Percentiles rank a stretch among this genome's conserved stretches.
These are phyloP conservation scores for Blepharisma japonicum DNA, from an alignment of 73 alveolate genomes.

Conservation along the genomic window DNA sequence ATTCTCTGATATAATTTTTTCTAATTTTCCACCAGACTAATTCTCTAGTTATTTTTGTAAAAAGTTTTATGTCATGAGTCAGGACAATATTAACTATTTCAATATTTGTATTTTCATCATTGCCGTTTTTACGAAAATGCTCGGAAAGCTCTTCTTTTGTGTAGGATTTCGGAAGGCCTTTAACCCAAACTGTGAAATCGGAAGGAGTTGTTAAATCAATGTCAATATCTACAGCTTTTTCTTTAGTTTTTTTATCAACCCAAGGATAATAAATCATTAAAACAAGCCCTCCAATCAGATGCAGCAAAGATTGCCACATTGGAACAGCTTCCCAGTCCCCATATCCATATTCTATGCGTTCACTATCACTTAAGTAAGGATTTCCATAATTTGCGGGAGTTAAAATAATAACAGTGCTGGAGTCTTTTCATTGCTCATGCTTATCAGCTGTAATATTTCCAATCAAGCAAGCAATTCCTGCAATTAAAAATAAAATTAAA, in stretches of 20 bases:
- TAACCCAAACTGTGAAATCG: not conserved
- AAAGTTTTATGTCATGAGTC: not conserved
- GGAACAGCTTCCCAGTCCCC: too few relatives aligned
- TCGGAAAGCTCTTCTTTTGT: not conserved
- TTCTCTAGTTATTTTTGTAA: not conserved
- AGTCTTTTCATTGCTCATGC: not conserved
- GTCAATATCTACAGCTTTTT: slow-evolving; percentile 5
- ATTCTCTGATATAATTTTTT: not conserved
- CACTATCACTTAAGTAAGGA: too few relatives aligned
- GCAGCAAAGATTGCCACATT: too few relatives aligned
- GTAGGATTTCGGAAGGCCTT: not conserved
- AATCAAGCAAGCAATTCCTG: not conserved
- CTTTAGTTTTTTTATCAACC: not conserved
- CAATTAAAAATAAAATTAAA: not conserved
- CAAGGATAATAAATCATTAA: too few relatives aligned
- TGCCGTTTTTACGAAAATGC: not conserved
- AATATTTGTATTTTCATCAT: not conserved
- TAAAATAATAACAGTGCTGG: too few relatives aligned
- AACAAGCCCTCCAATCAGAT: too few relatives aligned
- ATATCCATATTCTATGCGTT: too few relatives aligned
- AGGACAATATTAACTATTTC: not conserved
- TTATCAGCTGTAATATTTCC: not conserved
- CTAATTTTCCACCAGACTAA: slow-evolving; percentile 3
- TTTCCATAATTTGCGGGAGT: too few relatives aligned
- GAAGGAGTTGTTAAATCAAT: not conserved